Evolutionary conservation across 345 rosid species (phyloP), one percentile per base, ranked within the genome.

Genomic region (Eucalyptus albens): DNA sequence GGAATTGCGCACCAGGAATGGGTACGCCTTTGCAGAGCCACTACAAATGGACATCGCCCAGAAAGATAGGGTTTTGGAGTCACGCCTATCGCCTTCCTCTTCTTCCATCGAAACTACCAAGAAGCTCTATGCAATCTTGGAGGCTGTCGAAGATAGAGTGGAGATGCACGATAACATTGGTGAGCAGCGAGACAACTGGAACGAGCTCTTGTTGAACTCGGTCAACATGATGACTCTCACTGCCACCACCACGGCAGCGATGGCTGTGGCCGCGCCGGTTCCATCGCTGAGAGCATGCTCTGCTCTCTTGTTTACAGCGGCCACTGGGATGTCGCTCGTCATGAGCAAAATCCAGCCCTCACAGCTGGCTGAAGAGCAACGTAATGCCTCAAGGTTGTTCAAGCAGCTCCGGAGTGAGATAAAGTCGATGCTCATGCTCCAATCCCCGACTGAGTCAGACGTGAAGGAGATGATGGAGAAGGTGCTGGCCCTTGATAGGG

Each of bases 141-240:
- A 94, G 72, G 95, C 92, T 24, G 94, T 95, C 53, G 90, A 93
- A 50, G 97, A 96, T 40, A 92, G 96, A 88, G 92, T 94, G 4
- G 96, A 94, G 92, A 95, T 95, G 96, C 97, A 96, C 88, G 88
- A 90, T 15, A 96, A 95, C 91, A 86, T 96, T 0, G 94, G 94
- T 11, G 92, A 94, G 91, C 97, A 96, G 56, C 93, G 96, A 8
- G 93, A 94, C 22, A 93, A 92, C 69, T 94, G 96, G 97, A 96
- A 96, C 92, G 88, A 90, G n/a, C 93, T 95, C 12, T 90, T 95
- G 60, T 91, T 96, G 80, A 95, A 92, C 82, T 95, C 96, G 44
- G 91, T 94, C 88, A 96, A 95, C 90, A 93, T 92, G 94, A 96
- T 96, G 83, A 93, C 95, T 62, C 94, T 96, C 37, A 89, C 96